Evolutionary conservation across 2,329 filamentous ascomycete genomes (phyloP).

Genomic region (Westerdykella ornata): DNA sequence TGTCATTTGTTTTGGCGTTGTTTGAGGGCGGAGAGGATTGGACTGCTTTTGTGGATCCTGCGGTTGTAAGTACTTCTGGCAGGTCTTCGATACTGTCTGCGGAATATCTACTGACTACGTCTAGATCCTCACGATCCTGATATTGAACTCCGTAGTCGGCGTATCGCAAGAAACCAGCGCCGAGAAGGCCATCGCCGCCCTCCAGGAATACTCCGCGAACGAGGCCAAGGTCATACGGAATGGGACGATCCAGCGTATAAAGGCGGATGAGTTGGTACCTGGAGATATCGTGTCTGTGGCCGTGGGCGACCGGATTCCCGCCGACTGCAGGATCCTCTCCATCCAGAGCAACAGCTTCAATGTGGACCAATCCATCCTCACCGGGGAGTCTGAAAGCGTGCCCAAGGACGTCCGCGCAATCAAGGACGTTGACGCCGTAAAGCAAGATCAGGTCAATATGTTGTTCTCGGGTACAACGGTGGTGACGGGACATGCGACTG

Average conservation of each 20-base stretch:
- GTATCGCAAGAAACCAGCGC: slow-evolving; percentile 98
- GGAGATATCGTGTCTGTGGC: slow-evolving; percentile 84
- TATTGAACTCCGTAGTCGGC: slow-evolving; percentile 93
- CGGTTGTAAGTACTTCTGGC: slow-evolving; percentile 61
- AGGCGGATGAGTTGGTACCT: slow-evolving; percentile 94
- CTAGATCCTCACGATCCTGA: slow-evolving; percentile 93
- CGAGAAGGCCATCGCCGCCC: slow-evolving; percentile 93
- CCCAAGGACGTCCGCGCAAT: slow-evolving; percentile 69
- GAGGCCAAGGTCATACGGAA: slow-evolving; percentile 89
- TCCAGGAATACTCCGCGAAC: slow-evolving; percentile 98
- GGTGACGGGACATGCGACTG: slow-evolving; percentile 85
- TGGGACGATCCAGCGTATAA: slow-evolving; percentile 72
- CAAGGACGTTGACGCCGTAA: slow-evolving; percentile 75
- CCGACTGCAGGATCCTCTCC: slow-evolving; percentile 81
- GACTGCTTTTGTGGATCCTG: slow-evolving; percentile 95
- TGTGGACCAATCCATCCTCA: slow-evolving; percentile 93
- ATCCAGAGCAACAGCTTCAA: slow-evolving; percentile 97
- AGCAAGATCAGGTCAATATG: slow-evolving; percentile 97
- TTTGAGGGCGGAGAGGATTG: slow-evolving; percentile 91
- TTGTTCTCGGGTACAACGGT: slow-evolving; percentile 98
- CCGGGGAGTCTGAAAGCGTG: slow-evolving; percentile 95
- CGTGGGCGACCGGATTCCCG: slow-evolving; percentile 88
- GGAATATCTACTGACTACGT: neutral
- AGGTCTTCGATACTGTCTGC: slow-evolving; percentile 7
- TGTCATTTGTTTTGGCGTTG: slow-evolving; percentile 87